Evolutionary conservation across 2,329 filamentous ascomycete genomes (phyloP).

Genomic region (Cyanodermella asteris): DNA sequence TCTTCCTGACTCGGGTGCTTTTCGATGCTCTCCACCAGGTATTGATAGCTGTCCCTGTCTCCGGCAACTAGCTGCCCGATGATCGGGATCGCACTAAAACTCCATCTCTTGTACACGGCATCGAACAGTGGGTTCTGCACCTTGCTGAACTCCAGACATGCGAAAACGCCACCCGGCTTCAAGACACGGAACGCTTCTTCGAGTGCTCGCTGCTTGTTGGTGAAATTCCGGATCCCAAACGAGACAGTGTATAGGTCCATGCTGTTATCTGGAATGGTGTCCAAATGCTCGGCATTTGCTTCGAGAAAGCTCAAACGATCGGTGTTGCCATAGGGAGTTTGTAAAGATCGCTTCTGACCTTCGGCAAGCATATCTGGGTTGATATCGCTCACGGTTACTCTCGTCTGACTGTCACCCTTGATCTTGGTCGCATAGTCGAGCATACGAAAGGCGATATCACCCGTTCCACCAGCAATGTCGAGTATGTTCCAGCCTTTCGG

Average conservation of each 20-base stretch:
- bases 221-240: conserved; percentile 95
- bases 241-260: conserved; percentile 93
- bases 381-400: conserved; percentile 85
- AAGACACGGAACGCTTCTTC: conserved; percentile 70
- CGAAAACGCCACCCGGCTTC: conserved; percentile 87
- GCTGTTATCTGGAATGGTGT: conserved; percentile 41
- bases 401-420: conserved; percentile 58
- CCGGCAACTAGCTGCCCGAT: conserved; percentile 90
- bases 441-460: conserved; percentile 93
- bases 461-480: conserved; percentile 90
- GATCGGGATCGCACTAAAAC: conserved; percentile 77
- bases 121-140: conserved; percentile 61
- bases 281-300: conserved; percentile 67
- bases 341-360: conserved; percentile 53
- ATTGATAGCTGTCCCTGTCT: conserved; percentile 92
- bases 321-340: conserved; percentile 35
- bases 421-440: conserved; percentile 67
- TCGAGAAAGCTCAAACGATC: conserved; percentile 51
- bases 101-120: conserved; percentile 83
- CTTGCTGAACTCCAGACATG: conserved; percentile 87
- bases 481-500: conserved; percentile 48
- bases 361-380: conserved; percentile 88
- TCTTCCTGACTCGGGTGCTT: conserved; percentile 68
- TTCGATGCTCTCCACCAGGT: conserved; percentile 95
- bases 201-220: conserved; percentile 65